Base-by-base conservation (phyloP, 352 stramenopile species). In the Pythium aquatile region DNA sequence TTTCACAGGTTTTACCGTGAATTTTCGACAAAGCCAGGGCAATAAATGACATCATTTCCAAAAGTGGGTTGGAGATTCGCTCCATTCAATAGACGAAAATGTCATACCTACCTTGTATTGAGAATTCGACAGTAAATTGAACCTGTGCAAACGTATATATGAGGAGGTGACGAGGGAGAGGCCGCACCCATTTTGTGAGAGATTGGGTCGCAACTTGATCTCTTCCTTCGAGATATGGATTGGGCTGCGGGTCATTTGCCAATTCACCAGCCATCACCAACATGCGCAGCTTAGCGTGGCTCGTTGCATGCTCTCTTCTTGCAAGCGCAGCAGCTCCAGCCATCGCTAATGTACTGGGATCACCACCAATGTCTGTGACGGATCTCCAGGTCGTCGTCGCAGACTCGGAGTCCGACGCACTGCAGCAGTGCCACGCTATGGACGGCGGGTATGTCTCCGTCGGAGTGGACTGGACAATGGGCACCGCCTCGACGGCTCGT, bases 21-120 rank as follows among this genome's bases (percentile, higher is more conserved):
- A 97, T 97, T 59, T 97, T 99, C 65, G 96, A 99, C 83, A 94
- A 96, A 24, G 20, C 20, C 20, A 24, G 20, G 20, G 20, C 20
- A 24, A 24, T 24, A 24, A 24, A 24, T 24, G 20, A 24, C 20
- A 24, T 24, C 20, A 24, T 24, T 24, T 24, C 20, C 20, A 24
- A 24, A 24, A 24, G 1, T 24, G 20, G 20, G 20, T 24, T 24
- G 48, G 28, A 30, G 7, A 30, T 28, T 10, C 42, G 20, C 20
- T 24, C 20, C 20, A 24, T 24, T 24, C 20, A 24, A 24, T 24
- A 24, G 20, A 24, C 20, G 20, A 24, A 24, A 24, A 24, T 1
- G 20, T 24, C 20, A 24, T 24, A 24, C 20, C 20, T 24, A 49
- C 42, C 42, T 28, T 49, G 17, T 49, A n/a, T 49, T 49, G 42